Conservation (phyloP, 306 rosid species). For the Prunus armeniaca region DNA sequence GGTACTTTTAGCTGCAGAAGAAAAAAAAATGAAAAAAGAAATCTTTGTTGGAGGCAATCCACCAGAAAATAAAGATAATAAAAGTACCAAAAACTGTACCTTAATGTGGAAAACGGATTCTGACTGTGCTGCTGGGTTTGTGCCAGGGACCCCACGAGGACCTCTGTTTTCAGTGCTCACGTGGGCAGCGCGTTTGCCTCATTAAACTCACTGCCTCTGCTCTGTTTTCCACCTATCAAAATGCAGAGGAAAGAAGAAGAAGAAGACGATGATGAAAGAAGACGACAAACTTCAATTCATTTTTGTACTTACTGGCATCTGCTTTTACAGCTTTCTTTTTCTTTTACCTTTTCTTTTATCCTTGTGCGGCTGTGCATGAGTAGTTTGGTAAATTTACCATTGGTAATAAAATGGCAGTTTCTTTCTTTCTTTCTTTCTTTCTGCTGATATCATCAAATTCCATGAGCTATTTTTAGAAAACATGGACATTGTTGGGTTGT, state of each 20-base stretch:
- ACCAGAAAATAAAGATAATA: neutral
- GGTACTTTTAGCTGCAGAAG: neutral
- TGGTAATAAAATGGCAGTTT: no score
- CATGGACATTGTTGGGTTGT: neutral
- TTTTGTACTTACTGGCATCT: neutral
- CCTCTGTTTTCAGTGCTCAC: conserved; percentile 9
- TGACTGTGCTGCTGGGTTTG: neutral
- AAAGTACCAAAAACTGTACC: neutral
- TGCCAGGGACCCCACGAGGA: conserved; percentile 9
- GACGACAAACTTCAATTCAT: neutral
- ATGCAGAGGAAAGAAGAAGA: no score
- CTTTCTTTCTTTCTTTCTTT: neutral
- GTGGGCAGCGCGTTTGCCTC: conserved; percentile 1
- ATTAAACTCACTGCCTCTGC: neutral
- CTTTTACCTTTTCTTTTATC: neutral
- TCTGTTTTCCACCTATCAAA: no score
- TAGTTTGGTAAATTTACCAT: no score
- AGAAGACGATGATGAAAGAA: neutral
- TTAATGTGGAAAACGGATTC: conserved; percentile 13
- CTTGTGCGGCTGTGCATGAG: neutral
- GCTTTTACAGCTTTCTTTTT: neutral
- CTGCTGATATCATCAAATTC: neutral
- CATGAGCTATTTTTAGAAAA: neutral
- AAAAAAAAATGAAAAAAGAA: neutral
- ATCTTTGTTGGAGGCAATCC: conserved; percentile 22